Conservation (phyloP, 352 stramenopile genomes). For the Lagenidium giganteum region DNA sequence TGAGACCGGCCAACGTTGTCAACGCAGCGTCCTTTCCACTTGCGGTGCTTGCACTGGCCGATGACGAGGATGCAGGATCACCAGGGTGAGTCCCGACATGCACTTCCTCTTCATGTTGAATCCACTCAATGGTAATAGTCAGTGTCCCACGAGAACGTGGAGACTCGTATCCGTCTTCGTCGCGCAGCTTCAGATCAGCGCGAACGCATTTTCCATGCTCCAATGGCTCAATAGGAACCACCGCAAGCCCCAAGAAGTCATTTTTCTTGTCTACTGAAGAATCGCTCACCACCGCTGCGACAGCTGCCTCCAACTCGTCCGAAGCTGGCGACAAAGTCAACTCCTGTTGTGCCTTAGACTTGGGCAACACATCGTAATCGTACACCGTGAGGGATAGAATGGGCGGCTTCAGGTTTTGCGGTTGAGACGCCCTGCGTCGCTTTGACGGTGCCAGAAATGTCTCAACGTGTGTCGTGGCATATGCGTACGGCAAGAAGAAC, state of each 20-base stretch:
- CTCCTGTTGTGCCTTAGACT: constrained; percentile 6
- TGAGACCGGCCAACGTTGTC: constrained; percentile 6
- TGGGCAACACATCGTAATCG: constrained; percentile 42
- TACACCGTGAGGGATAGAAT: constrained; percentile 18
- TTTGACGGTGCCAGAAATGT: background rate
- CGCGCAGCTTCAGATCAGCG: constrained; percentile 30
- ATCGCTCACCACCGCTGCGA: no score
- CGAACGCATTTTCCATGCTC: constrained; percentile 34
- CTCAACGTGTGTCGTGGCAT: constrained; percentile 16
- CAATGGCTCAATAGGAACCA: constrained; percentile 32
- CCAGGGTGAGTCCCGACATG: background rate
- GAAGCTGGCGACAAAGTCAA: no score
- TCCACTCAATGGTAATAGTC: constrained; percentile 57
- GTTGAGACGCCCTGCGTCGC: background rate
- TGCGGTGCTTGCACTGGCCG: background rate
- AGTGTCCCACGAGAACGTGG: constrained; percentile 27
- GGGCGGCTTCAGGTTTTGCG: background rate
- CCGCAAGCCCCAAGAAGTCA: constrained; percentile 44
- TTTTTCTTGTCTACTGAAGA: constrained; percentile 4
- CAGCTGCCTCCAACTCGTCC: no score
- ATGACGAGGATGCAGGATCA: background rate
- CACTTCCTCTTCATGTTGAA: constrained; percentile 18
- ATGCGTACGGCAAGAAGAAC: constrained; percentile 55
- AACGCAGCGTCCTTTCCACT: background rate
- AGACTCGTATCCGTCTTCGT: constrained; percentile 21